Evolutionary conservation across 176 grass and related monocot genomes (phyloP), one percentile per base, ranked within the genome.

Genomic region (Oryza officinalis): DNA sequence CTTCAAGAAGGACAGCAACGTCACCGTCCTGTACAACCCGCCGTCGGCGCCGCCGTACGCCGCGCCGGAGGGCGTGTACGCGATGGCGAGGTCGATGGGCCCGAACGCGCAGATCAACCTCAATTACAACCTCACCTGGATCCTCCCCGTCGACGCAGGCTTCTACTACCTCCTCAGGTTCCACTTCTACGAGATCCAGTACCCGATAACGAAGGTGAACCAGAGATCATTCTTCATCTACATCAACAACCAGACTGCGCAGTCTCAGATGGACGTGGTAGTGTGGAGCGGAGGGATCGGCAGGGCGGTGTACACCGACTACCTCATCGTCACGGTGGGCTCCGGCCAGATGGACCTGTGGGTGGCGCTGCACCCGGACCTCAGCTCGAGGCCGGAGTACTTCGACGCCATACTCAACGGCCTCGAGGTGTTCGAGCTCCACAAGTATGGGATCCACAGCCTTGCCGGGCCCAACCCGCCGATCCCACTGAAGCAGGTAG

Each of bases 181-280:
- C 67, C 90, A 92, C 69, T 86, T 92, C 66, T 92, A 83, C 84
- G 90, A 92, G 90, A 80, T 92, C 69, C 90, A 86, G 74, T 75
- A 70, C 71, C 86, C 79, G 30, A 69, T 92, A 8, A 88, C 74
- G 8, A 40, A 0, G 47, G 0, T 2, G 2, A 92, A 92, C 69
- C 90, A 92, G 77, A 65, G 86, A 0, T 18, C 50, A 2, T 92
- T 92, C 80, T 6, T 17, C 77, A 30, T 89, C 50, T 89, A 81
- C 87, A n/a, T 89, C 77, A 76, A 76, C 82, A 89, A 89, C 82
- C 64, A 14, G 18, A 89, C 87, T 65, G 87, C 82, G 50, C 71
- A 71, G 52, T 5, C 3, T 46, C 12, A 22, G 1, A 54, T 85
- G 77, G 82, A 85, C 65, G 82, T 85, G 17, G 65, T 89, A 13